A percentile compares a stretch with the other conserved stretches of the same genome.
Evolutionary conservation across 331 rosid species (phyloP).

Genomic region (Spiraea crenata): DNA sequence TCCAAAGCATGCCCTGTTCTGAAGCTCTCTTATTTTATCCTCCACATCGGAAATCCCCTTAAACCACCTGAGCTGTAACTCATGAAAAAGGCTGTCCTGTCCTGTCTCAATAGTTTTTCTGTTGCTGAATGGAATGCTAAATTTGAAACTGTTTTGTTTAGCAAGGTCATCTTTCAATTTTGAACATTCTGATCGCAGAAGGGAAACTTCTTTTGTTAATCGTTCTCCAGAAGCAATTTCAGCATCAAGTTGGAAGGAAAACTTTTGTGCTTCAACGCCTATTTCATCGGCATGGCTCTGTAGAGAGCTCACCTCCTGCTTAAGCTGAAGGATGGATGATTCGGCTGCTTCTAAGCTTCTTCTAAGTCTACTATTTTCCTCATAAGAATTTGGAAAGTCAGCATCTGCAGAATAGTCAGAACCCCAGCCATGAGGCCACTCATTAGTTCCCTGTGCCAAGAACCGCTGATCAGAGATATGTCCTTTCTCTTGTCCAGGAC

Average conservation of each 20-base stretch:
- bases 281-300: constrained; percentile 74
- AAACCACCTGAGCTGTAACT: constrained; percentile 55
- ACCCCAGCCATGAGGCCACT: constrained; percentile 77
- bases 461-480: constrained; percentile 53
- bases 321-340: constrained; percentile 71
- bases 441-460: constrained; percentile 48
- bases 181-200: constrained; percentile 70
- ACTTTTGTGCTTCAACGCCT: constrained; percentile 59
- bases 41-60: constrained; percentile 72
- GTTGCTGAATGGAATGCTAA: constrained; percentile 38
- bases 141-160: constrained; percentile 46
- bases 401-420: constrained; percentile 58
- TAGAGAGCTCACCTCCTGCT: constrained; percentile 63
- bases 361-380: constrained; percentile 61
- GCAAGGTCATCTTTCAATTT: constrained; percentile 74
- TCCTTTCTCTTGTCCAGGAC: constrained; percentile 67
- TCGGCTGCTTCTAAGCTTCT: constrained; percentile 74
- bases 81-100: constrained; percentile 43
- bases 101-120: constrained; percentile 44
- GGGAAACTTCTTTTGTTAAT: constrained; percentile 66
- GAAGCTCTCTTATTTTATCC: constrained; percentile 74
- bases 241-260: constrained; percentile 64
- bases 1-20: constrained; percentile 60
- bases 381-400: constrained; percentile 57
- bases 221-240: constrained; percentile 83